Evolutionary conservation across 345 rosid genomes (phyloP).

Genomic region (Corchorus capsularis): DNA sequence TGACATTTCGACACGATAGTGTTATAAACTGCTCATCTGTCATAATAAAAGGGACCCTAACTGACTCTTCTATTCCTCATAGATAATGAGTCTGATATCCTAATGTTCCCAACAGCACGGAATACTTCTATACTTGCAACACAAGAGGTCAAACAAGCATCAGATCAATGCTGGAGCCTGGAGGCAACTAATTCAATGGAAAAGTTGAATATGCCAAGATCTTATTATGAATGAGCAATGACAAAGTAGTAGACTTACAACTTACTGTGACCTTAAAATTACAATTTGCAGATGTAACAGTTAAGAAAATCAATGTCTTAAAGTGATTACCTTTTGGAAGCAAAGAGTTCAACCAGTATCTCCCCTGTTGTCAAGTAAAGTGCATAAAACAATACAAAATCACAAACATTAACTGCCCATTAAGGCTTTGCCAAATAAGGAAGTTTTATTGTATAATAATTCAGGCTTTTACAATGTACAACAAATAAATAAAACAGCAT

Average conservation of each 20-base stretch:
- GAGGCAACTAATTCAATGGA: neutral
- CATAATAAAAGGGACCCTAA: too few relatives aligned
- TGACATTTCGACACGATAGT: too few relatives aligned
- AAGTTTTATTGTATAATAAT: too few relatives aligned
- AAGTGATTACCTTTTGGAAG: constrained; percentile 42
- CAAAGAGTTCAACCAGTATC: neutral
- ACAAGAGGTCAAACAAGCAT: neutral
- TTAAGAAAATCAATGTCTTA: constrained; percentile 50
- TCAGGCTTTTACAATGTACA: too few relatives aligned
- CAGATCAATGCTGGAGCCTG: neutral
- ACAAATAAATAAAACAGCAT: too few relatives aligned
- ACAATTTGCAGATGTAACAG: constrained; percentile 42
- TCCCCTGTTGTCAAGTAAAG: neutral
- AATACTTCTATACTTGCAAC: neutral
- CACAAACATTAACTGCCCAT: neutral
- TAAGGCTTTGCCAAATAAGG: too few relatives aligned
- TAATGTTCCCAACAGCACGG: neutral
- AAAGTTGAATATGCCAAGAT: neutral
- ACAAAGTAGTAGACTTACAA: constrained; percentile 35
- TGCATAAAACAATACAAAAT: neutral
- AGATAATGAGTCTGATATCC: neutral
- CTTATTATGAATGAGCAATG: neutral
- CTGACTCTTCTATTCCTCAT: too few relatives aligned
- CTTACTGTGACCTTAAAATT: constrained; percentile 48
- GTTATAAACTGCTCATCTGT: too few relatives aligned